Evolutionary conservation across 1,284 basidiomycete genomes (phyloP).

Genomic region (Singerocomus inundabilis): DNA sequence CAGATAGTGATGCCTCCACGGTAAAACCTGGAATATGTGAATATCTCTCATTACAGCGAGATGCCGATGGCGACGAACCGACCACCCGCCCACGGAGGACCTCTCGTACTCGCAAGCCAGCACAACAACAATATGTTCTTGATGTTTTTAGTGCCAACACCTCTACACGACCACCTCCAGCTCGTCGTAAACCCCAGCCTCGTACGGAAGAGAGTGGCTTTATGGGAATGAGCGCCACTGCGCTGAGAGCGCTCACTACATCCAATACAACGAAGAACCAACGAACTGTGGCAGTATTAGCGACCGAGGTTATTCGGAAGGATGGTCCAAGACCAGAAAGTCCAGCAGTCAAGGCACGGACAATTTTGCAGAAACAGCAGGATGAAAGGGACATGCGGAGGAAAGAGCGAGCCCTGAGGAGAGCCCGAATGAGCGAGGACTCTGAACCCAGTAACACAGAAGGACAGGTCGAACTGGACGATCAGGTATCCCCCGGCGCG

Average conservation of each 20-base stretch:
- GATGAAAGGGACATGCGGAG: slow-evolving; percentile 64
- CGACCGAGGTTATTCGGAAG: slow-evolving; percentile 64
- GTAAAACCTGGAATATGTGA: not conserved
- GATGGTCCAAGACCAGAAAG: slow-evolving; percentile 75
- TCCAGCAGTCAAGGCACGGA: slow-evolving; percentile 72
- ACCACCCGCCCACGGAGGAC: slow-evolving; percentile 43
- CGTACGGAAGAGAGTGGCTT: slow-evolving; percentile 47
- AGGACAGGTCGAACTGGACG: slow-evolving; percentile 23
- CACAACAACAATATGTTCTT: slow-evolving; percentile 35
- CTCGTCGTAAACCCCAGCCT: slow-evolving; percentile 39
- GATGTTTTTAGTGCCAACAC: slow-evolving; percentile 40
- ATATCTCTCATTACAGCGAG: slow-evolving; percentile 4
- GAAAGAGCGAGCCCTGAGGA: slow-evolving; percentile 63
- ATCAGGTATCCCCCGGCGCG: slow-evolving; percentile 17
- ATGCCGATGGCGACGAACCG: slow-evolving; percentile 1
- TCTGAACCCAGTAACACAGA: slow-evolving; percentile 30
- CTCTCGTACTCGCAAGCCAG: slow-evolving; percentile 49
- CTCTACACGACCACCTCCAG: slow-evolving; percentile 35
- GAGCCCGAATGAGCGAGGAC: slow-evolving; percentile 50
- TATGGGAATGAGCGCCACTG: slow-evolving; percentile 61
- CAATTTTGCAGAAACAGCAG: slow-evolving; percentile 66
- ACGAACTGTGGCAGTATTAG: slow-evolving; percentile 47
- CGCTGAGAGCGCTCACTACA: slow-evolving; percentile 65
- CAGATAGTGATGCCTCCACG: not conserved
- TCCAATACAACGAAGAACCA: slow-evolving; percentile 73